Conservation (phyloP, 192 early-diverging fungal genomes). For the Backusella sp. region DNA sequence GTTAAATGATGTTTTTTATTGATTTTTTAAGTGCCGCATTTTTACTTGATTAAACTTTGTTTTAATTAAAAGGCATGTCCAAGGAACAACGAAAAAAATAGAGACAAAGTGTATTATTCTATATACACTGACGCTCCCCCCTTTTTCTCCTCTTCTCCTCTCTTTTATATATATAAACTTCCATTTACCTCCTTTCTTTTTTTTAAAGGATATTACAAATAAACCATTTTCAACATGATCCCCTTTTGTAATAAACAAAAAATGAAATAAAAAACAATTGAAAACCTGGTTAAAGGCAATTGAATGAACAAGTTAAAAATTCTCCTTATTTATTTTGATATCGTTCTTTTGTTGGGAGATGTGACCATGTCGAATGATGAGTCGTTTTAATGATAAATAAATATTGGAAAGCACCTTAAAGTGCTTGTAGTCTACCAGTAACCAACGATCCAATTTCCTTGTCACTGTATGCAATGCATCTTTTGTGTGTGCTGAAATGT, state of each 20-base stretch:
- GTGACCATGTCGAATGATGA: not conserved
- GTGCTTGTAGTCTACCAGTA: not conserved
- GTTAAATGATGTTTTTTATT: not conserved
- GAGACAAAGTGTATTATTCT: not conserved
- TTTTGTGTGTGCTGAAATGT: slow-evolving; percentile 51
- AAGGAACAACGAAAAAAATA: not conserved
- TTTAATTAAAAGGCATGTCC: not conserved
- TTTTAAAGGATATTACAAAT: not conserved
- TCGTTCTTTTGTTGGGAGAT: not conserved
- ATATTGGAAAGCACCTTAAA: not conserved
- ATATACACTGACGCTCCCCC: not conserved
- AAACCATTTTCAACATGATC: not conserved
- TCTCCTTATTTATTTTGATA: not conserved
- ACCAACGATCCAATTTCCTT: slow-evolving; percentile 35
- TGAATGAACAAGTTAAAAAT: too few species aligned
- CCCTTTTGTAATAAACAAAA: not conserved
- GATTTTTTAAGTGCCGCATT: not conserved
- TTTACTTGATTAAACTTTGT: not conserved
- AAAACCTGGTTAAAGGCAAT: not conserved
- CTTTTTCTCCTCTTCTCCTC: not conserved
- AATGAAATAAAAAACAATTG: not conserved
- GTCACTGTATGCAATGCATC: slow-evolving; percentile 36
- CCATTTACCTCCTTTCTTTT: not conserved
- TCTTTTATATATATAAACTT: not conserved
- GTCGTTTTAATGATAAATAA: not conserved